Conservation (phyloP, 371 early-diverging fungal species). For the Dinochytrium kinnereticum region DNA sequence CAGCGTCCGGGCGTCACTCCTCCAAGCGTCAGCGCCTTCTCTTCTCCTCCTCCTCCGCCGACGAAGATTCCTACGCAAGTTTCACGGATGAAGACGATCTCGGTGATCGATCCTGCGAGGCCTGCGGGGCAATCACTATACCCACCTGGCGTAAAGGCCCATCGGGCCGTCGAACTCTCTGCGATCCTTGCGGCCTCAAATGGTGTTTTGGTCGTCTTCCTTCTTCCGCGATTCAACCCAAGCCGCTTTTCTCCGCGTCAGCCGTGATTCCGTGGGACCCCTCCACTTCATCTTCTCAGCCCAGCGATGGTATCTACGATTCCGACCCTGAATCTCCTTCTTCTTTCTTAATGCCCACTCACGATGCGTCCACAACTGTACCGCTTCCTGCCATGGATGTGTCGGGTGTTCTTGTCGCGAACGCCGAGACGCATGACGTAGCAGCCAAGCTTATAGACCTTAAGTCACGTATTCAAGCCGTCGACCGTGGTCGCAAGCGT, state of each 20-base stretch:
- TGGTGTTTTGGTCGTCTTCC: conserved; percentile 24
- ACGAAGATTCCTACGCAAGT: conserved; percentile 1
- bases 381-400: not conserved
- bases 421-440: too few species aligned
- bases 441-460: not conserved
- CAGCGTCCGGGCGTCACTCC: not conserved
- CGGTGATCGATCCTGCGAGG: conserved; percentile 3
- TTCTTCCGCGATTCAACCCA: not conserved
- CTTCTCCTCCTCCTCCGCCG: not conserved
- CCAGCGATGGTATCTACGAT: not conserved
- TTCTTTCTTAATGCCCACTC: not conserved
- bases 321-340: not conserved
- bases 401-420: too few species aligned
- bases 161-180: conserved; percentile 14
- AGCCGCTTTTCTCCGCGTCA: too few species aligned
- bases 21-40: not conserved
- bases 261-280: too few species aligned
- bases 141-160: conserved; percentile 21
- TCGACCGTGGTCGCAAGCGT: conserved; percentile 1
- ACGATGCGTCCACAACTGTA: not conserved
- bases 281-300: not conserved
- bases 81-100: conserved; percentile 16
- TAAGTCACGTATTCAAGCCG: not conserved
- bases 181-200: conserved; percentile 32
- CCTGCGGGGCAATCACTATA: conserved; percentile 23